Conservation (phyloP, 2,329 filamentous ascomycete species). For the Knufia petricola region DNA sequence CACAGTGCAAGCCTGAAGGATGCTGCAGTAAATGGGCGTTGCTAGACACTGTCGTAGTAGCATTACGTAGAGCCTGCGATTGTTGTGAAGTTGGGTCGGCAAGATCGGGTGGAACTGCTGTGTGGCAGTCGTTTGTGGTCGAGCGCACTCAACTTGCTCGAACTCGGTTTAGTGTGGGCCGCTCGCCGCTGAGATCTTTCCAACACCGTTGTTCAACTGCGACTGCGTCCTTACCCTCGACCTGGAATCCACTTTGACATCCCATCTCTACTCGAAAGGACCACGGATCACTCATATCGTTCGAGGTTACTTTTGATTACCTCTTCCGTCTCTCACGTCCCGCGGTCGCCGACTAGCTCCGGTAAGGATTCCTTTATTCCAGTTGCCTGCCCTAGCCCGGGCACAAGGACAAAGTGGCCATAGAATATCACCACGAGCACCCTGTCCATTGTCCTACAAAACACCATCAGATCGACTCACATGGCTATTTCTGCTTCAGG, state of each 20-base stretch:
- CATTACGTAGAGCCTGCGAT: no score
- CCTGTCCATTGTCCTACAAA: slow-evolving; percentile 7
- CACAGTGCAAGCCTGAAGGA: no score
- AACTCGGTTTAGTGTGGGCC: background rate
- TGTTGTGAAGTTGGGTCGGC: no score
- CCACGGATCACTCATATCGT: slow-evolving; percentile 3
- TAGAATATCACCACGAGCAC: slow-evolving; percentile 15
- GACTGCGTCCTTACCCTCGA: slow-evolving; percentile 6
- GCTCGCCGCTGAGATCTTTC: background rate
- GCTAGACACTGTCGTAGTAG: no score
- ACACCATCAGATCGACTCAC: background rate
- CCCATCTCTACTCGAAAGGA: slow-evolving; percentile 6
- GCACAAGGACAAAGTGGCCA: slow-evolving; percentile 24
- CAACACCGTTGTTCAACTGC: background rate
- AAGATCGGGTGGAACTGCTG: no score
- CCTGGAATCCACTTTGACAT: slow-evolving; percentile 6
- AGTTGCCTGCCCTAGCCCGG: slow-evolving; percentile 16
- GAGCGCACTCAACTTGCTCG: background rate
- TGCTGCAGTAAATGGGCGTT: no score
- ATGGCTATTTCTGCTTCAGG: background rate
- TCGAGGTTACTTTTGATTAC: background rate
- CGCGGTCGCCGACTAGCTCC: slow-evolving; percentile 2
- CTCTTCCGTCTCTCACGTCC: background rate
- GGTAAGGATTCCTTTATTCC: slow-evolving; percentile 19
- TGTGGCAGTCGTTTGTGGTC: background rate